Percentiles rank a stretch among this genome's conserved stretches.
Conservation (phyloP, 441 rosid species). For the Aleurites moluccanus region DNA sequence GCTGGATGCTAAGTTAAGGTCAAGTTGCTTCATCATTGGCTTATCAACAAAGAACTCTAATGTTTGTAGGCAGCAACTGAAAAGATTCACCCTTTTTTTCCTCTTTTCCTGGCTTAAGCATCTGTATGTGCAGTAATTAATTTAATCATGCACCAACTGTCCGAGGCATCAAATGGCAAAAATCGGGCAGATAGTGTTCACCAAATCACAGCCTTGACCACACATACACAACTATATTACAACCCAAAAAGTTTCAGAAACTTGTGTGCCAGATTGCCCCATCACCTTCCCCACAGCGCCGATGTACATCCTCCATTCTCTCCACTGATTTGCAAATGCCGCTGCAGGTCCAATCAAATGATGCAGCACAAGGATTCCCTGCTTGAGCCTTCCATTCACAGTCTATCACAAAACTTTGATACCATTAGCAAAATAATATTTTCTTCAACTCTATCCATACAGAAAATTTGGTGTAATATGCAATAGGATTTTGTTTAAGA, state of each 20-base stretch:
- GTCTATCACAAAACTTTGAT: conserved; percentile 40
- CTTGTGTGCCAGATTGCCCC: conserved; percentile 87
- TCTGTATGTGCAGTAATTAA: conserved; percentile 40
- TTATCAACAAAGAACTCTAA: conserved; percentile 5
- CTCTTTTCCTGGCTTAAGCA: conserved; percentile 22
- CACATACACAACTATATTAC: conserved; percentile 32
- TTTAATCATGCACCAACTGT: conserved; percentile 33
- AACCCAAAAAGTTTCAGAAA: conserved; percentile 46
- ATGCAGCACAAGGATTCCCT: conserved; percentile 90
- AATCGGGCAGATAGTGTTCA: conserved; percentile 36
- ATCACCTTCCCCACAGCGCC: conserved; percentile 88
- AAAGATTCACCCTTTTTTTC: conserved; percentile 8
- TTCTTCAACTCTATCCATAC: not conserved
- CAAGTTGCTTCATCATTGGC: not conserved
- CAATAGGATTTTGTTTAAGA: not conserved
- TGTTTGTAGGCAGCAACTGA: conserved; percentile 10
- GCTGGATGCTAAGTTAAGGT: not conserved
- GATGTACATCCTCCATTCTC: conserved; percentile 88
- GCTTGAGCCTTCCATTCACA: conserved; percentile 97
- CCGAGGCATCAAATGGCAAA: conserved; percentile 46
- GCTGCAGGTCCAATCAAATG: conserved; percentile 94
- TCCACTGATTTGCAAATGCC: conserved; percentile 90
- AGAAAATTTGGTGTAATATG: not conserved
- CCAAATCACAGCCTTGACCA: not conserved
- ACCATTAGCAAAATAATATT: conserved; percentile 7